A percentile compares a stretch with the other conserved stretches of the same genome.
Evolutionary conservation across 106 monocot species (phyloP).

Genomic region (Triglochin maritima): DNA sequence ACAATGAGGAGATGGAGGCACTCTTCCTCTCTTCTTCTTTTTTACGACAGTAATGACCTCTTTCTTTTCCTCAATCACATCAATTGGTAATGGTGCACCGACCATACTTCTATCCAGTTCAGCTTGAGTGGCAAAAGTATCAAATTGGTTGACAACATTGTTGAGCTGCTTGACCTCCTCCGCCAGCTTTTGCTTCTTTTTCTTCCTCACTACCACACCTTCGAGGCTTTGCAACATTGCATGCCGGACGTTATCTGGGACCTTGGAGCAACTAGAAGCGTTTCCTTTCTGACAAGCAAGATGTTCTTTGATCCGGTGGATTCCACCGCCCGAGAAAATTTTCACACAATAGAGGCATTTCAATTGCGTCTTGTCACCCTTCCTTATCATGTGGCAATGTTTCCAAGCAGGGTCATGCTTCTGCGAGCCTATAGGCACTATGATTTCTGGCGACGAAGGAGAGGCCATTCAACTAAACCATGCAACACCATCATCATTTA

Average conservation of each 20-base stretch:
- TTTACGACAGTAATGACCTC: constrained; percentile 9
- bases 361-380: constrained; percentile 51
- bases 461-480: background rate
- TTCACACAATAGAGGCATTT: constrained; percentile 85
- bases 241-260: constrained; percentile 53
- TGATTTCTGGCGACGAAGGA: constrained; percentile 32
- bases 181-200: constrained; percentile 42
- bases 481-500: too few relatives aligned
- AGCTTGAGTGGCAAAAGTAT: background rate
- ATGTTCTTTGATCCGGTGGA: constrained; percentile 97
- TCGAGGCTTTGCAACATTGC: constrained; percentile 85
- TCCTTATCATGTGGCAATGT: constrained; percentile 78
- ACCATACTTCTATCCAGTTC: constrained; percentile 10
- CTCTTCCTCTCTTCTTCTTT: constrained; percentile 21
- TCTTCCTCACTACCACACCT: constrained; percentile 47
- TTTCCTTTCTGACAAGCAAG: constrained; percentile 91
- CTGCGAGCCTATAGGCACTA: constrained; percentile 84
- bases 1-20: background rate
- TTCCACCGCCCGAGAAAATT: constrained; percentile 82
- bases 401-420: constrained; percentile 99
- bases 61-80: constrained; percentile 28
- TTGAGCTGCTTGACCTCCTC: constrained; percentile 44
- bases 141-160: background rate
- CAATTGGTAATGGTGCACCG: constrained; percentile 12
- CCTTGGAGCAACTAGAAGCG: constrained; percentile 84